phyloP scores from a whole-genome alignment of 768 basidiomycete genomes.

The Boletales sp. region DNA sequence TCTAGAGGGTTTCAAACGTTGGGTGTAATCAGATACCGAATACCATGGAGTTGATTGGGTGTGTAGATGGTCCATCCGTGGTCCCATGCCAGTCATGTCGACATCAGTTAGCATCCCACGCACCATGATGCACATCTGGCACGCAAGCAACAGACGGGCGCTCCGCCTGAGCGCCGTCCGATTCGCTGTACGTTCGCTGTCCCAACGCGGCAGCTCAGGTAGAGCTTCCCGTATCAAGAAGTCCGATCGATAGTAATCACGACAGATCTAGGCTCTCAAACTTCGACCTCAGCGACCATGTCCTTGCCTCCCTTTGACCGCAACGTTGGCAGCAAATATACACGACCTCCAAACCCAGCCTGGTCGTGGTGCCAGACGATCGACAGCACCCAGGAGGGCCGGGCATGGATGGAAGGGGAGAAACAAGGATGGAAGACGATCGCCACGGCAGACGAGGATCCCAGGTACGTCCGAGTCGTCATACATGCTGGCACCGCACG shows the following conservation, averaged over 20 bases:
- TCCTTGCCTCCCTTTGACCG: constrained; percentile 28
- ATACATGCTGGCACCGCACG: too few species aligned
- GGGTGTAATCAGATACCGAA: neutral
- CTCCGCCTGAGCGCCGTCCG: neutral
- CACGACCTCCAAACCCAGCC: constrained; percentile 28
- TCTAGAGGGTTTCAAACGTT: neutral
- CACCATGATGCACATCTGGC: neutral
- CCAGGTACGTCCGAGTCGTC: constrained; percentile 12
- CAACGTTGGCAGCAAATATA: constrained; percentile 16
- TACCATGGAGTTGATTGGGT: neutral
- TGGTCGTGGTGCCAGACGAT: constrained; percentile 32
- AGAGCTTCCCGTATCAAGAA: too few species aligned
- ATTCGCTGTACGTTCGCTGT: neutral
- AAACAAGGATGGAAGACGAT: constrained; percentile 33
- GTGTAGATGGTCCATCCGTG: too few species aligned
- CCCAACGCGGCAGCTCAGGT: neutral
- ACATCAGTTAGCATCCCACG: too few species aligned
- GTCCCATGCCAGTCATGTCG: too few species aligned
- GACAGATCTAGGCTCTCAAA: too few species aligned
- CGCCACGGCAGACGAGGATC: constrained; percentile 29
- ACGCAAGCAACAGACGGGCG: too few species aligned
- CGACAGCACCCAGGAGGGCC: constrained; percentile 24
- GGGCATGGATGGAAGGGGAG: constrained; percentile 36
- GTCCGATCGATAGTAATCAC: too few species aligned
- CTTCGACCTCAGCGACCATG: constrained; percentile 8